These are phyloP conservation scores for Scleroderma bovista DNA, from an alignment of 768 basidiomycete genomes.

Conservation along the genomic window DNA sequence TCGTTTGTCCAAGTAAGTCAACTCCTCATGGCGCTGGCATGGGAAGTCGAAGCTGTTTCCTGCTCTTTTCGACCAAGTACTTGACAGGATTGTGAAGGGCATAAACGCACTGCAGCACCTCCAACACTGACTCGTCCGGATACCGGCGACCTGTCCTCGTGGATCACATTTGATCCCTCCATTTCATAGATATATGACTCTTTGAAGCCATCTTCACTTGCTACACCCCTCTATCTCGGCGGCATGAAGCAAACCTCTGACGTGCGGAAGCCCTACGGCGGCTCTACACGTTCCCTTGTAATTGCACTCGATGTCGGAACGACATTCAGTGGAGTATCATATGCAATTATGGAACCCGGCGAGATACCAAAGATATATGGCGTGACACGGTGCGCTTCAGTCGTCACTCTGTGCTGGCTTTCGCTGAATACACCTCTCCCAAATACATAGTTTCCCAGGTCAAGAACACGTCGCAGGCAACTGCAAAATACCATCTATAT, in stretches of 20 bases:
- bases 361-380: conserved; percentile 79
- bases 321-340: conserved; percentile 79
- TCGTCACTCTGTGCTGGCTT: neutral
- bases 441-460: conserved; percentile 68
- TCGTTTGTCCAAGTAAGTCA: conserved; percentile 1
- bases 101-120: neutral
- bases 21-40: conserved; percentile 6
- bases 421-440: neutral
- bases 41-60: conserved; percentile 1
- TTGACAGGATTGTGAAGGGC: neutral
- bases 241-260: conserved; percentile 51
- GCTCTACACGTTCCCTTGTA: conserved; percentile 58
- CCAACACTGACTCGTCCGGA: neutral
- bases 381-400: conserved; percentile 57
- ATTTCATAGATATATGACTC: conserved; percentile 9
- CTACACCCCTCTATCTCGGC: conserved; percentile 5
- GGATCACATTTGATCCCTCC: conserved; percentile 4
- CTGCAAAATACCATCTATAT: conserved; percentile 74
- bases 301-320: conserved; percentile 81
- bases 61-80: neutral
- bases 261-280: conserved; percentile 70
- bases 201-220: neutral
- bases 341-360: conserved; percentile 76
- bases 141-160: conserved; percentile 1
- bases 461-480: conserved; percentile 85